Evolutionary conservation across 2,329 filamentous ascomycete species (phyloP), one percentile per base, ranked within the genome.

Genomic region (Neophaeococcomyces aloes): DNA sequence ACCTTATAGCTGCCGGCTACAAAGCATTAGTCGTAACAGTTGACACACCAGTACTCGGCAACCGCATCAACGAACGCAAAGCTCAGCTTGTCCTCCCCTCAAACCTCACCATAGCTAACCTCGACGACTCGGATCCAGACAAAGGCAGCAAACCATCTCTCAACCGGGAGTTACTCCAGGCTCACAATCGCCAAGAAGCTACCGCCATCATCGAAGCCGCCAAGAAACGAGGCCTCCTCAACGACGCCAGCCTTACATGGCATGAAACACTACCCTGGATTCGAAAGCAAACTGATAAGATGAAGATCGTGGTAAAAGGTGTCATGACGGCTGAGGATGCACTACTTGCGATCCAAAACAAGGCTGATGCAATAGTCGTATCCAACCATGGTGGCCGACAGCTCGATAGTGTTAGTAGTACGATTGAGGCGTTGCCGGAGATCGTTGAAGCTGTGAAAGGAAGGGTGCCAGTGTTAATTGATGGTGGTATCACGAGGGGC

Each of bases 11-110:
- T 13, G 39, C 39, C 15, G 71, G 72, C 6, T 75, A 71, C 55
- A 70, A 70, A 46, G 74, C 73, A 0, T 57, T 77, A 3, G 65
- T 78, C 23, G 55, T 78, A 2, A 72, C 73, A 0, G 70, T 75
- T 2, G 75, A 78, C 48, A 66, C 66, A 0, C 73, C 74, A 0
- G 65, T 74, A 0, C 60, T 77, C 0, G 74, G 74, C 0, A 64
- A 67, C 18, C 62, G 74, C 0, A 60, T 74, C 25, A 71, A 74
- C 33, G 72, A 78, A 52, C 66, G 68, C 48, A 65, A 70, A 2
- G 74, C 74, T 45, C 61, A 68, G 25, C 76, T 75, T 54, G 52
- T 29, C 31, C 21, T 42, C 3, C 39, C 39, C 3, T 13, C 15
- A 18, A 11, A 11, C 13, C 14, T 42, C 2, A 27, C 30, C 2